Conservation (phyloP, 2,329 filamentous ascomycete species). For the Pezicula radicicola region DNA sequence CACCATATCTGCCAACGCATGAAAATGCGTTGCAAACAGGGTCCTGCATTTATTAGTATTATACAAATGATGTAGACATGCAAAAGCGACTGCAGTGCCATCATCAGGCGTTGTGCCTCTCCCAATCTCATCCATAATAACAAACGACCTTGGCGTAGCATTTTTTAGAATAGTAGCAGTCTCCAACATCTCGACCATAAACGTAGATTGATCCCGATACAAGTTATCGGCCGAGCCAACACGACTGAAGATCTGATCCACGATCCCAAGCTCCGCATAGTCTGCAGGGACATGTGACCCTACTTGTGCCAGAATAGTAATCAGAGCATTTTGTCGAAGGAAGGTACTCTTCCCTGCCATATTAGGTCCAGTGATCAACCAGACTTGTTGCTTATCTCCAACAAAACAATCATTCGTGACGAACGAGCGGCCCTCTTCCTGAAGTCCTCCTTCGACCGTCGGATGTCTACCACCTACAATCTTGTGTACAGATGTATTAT, state of each 20-base stretch:
- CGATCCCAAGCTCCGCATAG: constrained; percentile 81
- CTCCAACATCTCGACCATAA: constrained; percentile 99
- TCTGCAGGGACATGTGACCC: constrained; percentile 90
- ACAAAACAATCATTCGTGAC: constrained; percentile 83
- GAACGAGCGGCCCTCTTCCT: constrained; percentile 76
- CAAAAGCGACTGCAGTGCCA: constrained; percentile 85
- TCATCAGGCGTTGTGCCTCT: constrained; percentile 92
- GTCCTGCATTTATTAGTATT: constrained; percentile 73
- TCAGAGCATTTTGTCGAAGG: constrained; percentile 89
- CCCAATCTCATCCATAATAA: constrained; percentile 98
- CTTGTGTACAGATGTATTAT: constrained; percentile 61
- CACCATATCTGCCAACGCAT: constrained; percentile 77
- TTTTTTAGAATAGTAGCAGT: constrained; percentile 85
- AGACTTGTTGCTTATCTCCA: constrained; percentile 62
- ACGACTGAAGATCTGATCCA: constrained; percentile 94
- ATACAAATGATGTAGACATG: constrained; percentile 80
- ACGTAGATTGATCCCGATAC: constrained; percentile 93
- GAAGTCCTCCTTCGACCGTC: constrained; percentile 82
- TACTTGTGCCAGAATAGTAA: constrained; percentile 88
- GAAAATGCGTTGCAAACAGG: constrained; percentile 95
- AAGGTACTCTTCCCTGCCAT: constrained; percentile 99
- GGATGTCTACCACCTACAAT: constrained; percentile 87
- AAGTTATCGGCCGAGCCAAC: constrained; percentile 93
- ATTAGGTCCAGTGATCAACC: constrained; percentile 81
- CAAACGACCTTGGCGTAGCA: constrained; percentile 81